phyloP scores from a whole-genome alignment of 2,329 filamentous ascomycete species.

The Xylaria polymorpha region DNA sequence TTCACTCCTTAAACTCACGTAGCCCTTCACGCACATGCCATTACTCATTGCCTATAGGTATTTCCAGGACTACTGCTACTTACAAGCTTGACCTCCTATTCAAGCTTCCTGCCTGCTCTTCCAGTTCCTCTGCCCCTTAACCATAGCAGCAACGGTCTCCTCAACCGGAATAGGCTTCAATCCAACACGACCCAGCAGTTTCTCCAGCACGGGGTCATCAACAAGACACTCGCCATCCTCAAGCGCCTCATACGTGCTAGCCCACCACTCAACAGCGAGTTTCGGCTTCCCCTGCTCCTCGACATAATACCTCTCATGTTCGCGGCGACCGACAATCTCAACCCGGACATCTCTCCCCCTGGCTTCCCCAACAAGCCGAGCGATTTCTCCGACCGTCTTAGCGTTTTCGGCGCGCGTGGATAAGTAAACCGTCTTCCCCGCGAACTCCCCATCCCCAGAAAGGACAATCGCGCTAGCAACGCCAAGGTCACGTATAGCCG shows the following conservation, averaged over 20 bases:
- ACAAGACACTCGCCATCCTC: conserved; percentile 46
- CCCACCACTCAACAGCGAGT: conserved; percentile 49
- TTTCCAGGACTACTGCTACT: background rate
- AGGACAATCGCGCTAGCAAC: conserved; percentile 47
- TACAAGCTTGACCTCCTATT: background rate
- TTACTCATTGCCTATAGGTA: background rate
- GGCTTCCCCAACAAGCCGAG: conserved; percentile 42
- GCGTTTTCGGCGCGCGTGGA: conserved; percentile 43
- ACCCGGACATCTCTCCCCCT: conserved; percentile 42
- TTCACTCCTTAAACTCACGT: background rate
- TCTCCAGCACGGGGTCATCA: conserved; percentile 52
- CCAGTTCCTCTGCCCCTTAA: conserved; percentile 32
- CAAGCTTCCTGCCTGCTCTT: conserved; percentile 14
- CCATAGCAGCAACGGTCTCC: conserved; percentile 45
- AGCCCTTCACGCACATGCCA: background rate
- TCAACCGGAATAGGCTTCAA: conserved; percentile 44
- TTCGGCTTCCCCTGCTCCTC: conserved; percentile 37
- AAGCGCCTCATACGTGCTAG: conserved; percentile 47
- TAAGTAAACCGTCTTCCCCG: conserved; percentile 44
- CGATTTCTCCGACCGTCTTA: conserved; percentile 43
- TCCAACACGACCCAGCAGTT: conserved; percentile 51
- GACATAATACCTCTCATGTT: conserved; percentile 45
- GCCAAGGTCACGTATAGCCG: conserved; percentile 49
- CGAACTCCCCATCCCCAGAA: conserved; percentile 34
- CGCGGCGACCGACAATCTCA: conserved; percentile 40